Evolutionary conservation across 805 yeast species (phyloP), one percentile per base, ranked within the genome.

Genomic region (Candida corydali): DNA sequence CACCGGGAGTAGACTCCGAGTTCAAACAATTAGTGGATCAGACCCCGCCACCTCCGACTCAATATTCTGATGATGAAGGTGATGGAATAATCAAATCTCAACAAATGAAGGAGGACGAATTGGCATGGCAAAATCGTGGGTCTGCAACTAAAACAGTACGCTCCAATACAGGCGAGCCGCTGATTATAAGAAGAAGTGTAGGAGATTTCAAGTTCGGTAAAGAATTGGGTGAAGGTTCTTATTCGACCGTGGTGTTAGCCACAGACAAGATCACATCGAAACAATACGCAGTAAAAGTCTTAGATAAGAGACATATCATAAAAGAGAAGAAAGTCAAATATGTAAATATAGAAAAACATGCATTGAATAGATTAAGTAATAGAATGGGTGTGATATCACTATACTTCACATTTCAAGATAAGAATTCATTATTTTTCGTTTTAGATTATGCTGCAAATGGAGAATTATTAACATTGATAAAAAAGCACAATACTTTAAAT

Each of bases 321-420:
- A 79, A 76, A 45, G 94, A 85, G 52, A 85, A 84, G 56, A 85
- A 85, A 51, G 93, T 84, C 22, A 84, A 85, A 52, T 85, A 85
- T 54, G 94, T 85, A 33, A 84, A 82, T 52, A 82, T 85, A 37
- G 95, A 85, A 52, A 85, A 85, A 51, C 82, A 81, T 52, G 84
- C 95, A 0, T 66, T 85, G 46, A 84, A 84, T 51, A 64, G 88
- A 40, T 65, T 85, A 41, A 80, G 78, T 34, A 59, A 70, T 38
- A 57, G 82, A 32, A 59, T 69, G 47, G 87, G 89, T 3, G 70
- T 85, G 4, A 74, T 85, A 11, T 80, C 80, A 40, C 58, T 85
- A 39, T 83, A 73, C 52, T 84, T 80, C 57, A 84, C 94, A 0
- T 85, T 85, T 49, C 95, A 85, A 55, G 94, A 85, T 54, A 81